Evolutionary conservation across 2,329 filamentous ascomycete species (phyloP).

Genomic region (Phialophora expanda): DNA sequence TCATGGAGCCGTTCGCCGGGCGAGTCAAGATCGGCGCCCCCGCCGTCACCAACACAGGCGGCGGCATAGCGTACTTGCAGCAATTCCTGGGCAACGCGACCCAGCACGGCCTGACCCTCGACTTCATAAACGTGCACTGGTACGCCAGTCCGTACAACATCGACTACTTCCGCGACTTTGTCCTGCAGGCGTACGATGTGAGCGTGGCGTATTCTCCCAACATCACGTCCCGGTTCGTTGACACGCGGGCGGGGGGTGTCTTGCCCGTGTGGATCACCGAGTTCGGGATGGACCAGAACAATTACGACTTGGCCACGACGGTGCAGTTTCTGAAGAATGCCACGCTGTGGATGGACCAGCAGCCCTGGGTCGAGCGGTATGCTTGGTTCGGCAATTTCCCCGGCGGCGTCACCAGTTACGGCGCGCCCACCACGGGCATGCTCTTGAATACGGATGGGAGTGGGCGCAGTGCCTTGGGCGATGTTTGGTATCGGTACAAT

Average conservation of each 20-base stretch:
- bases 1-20: conserved; percentile 48
- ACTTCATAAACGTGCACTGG: conserved; percentile 53
- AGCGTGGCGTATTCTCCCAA: neutral
- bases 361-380: conserved; percentile 48
- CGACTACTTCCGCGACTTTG: conserved; percentile 47
- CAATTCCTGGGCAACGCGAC: conserved; percentile 49
- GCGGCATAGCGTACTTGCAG: conserved; percentile 48
- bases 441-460: conserved; percentile 41
- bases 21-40: conserved; percentile 51
- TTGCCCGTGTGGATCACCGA: conserved; percentile 54
- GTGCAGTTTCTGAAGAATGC: conserved; percentile 47
- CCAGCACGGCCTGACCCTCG: conserved; percentile 43
- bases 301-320: conserved; percentile 45
- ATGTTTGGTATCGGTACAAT: conserved; percentile 25
- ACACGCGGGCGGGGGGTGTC: conserved; percentile 23
- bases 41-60: conserved; percentile 46
- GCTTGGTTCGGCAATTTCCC: conserved; percentile 47
- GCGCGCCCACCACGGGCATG: conserved; percentile 17
- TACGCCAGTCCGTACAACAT: conserved; percentile 47
- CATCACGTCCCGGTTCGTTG: neutral
- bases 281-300: conserved; percentile 52
- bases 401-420: conserved; percentile 24
- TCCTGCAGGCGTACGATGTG: conserved; percentile 43
- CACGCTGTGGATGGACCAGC: conserved; percentile 47
- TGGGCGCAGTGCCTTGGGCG: conserved; percentile 21